Base-by-base conservation (phyloP, 2,329 filamentous ascomycete species). In the Verticillium zaregamsianum region DNA sequence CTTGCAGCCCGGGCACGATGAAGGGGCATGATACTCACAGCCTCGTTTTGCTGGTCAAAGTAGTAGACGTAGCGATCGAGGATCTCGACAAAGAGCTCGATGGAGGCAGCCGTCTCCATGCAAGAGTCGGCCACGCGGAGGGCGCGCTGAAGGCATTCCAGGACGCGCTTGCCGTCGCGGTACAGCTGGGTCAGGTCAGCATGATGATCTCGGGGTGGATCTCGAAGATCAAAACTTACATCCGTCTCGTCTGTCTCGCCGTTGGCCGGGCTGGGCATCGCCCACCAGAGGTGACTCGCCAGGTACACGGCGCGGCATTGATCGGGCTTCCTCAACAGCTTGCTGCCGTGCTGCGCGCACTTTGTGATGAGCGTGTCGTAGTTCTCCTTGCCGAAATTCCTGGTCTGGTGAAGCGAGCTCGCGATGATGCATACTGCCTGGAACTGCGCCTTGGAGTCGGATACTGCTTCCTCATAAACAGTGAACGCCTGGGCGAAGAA, bases 361-460 rank as follows among this genome's bases (percentile, higher is more conserved):
- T 99, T 99, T 11, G 95, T 99, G 72, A 99, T 99, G 37, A 99
- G 82, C 0, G 95, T 99, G 74, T 99, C 96, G 76, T 98, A 99
- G 72, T 98, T 99, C 77, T 99, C 95, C 74, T 94, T 93, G 65
- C 91, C 89, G 74, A 99, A 99, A 70, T 94, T 89, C 62, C 94
- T 85, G 14, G 92, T 94, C 66, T 92, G 90, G 72, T 97, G 93
- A 61, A 99, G 80, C 5, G 91, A 92, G 61, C 90, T 92, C 2
- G 94, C 92, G 70, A 99, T 93, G 45, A 97, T 90, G 68, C 93
- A 97, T 0, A 99, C 95, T 1, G 95, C 94, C 78, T 99, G 95
- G 80, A 98, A 99, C 74, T 99, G 95, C 15, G 93, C 94, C 74
- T 96, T 90, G 17, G 93, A 97, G 74, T 99, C 96, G 64, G 92